phyloP scores from a whole-genome alignment of 2,329 filamentous ascomycete genomes.

The Alternaria incomplexa region DNA sequence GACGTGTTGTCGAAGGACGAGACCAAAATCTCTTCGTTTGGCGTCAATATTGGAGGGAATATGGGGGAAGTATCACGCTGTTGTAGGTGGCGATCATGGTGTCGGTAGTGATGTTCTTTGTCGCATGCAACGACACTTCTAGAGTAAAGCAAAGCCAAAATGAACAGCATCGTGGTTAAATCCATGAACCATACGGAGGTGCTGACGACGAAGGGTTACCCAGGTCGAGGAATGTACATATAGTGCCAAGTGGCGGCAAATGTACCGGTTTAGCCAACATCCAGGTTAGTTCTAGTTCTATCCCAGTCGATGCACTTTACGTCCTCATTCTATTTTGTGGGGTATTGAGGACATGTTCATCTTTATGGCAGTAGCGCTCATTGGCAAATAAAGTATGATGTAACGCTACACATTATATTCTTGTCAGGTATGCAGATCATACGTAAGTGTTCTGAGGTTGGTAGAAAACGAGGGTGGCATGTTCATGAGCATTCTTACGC shows the following conservation, averaged over 20 bases:
- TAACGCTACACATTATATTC: background rate
- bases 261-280: background rate
- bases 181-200: background rate
- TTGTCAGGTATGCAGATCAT: background rate
- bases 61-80: conserved; percentile 25
- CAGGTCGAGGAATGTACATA: background rate
- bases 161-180: background rate
- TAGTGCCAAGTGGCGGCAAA: background rate
- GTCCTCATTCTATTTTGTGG: background rate
- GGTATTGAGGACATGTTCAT: background rate
- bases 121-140: background rate
- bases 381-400: background rate
- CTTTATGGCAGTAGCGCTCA: background rate
- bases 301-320: background rate
- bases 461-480: background rate
- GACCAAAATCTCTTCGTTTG: conserved; percentile 45
- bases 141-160: background rate
- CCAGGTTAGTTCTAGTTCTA: background rate
- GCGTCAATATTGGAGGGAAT: conserved; percentile 40
- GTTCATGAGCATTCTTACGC: background rate
- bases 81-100: conserved; percentile 26
- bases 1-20: conserved; percentile 49
- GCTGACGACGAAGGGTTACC: background rate
- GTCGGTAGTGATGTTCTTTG: conserved; percentile 4
- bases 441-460: background rate